These are phyloP conservation scores for Phytophthora citrophthora DNA, from an alignment of 352 stramenopile species.

Conservation along the genomic window DNA sequence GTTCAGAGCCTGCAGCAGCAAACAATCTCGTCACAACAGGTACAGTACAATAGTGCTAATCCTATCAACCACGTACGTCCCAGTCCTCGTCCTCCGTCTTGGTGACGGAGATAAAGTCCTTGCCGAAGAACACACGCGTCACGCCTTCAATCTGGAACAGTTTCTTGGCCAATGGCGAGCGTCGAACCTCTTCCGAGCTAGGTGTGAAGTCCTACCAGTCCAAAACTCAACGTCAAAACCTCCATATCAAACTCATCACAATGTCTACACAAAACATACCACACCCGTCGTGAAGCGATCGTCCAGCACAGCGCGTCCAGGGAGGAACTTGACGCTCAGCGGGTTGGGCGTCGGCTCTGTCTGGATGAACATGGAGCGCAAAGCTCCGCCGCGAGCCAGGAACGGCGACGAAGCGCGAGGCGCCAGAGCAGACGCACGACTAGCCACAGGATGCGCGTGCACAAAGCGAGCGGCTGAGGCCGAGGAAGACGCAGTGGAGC, in stretches of 20 bases:
- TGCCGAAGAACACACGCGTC: slow-evolving; percentile 96
- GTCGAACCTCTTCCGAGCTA: slow-evolving; percentile 84
- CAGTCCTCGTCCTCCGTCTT: slow-evolving; percentile 95
- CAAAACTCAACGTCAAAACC: slow-evolving; percentile 1
- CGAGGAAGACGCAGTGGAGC: slow-evolving; percentile 14
- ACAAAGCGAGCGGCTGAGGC: slow-evolving; percentile 11
- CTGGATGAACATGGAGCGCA: slow-evolving; percentile 97
- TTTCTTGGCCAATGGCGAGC: slow-evolving; percentile 95
- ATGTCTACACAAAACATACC: slow-evolving; percentile 11
- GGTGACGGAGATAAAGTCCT: slow-evolving; percentile 98
- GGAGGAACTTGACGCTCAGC: slow-evolving; percentile 98
- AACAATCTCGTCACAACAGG: background rate
- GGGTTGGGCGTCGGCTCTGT: slow-evolving; percentile 98
- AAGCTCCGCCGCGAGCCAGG: slow-evolving; percentile 40
- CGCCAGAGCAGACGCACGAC: background rate
- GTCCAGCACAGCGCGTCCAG: slow-evolving; percentile 90
- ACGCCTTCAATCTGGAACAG: slow-evolving; percentile 98
- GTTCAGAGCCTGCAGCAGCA: slow-evolving; percentile 59
- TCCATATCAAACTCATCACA: background rate
- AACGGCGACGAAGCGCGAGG: slow-evolving; percentile 32
- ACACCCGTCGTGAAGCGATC: slow-evolving; percentile 89
- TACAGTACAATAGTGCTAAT: background rate
- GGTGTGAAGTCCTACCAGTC: slow-evolving; percentile 80
- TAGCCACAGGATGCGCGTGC: slow-evolving; percentile 17
- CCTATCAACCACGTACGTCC: slow-evolving; percentile 69